Percentiles rank a stretch among this genome's conserved stretches.
These are phyloP conservation scores for Russula ochroleuca DNA, from an alignment of 768 basidiomycete species.

Conservation along the genomic window DNA sequence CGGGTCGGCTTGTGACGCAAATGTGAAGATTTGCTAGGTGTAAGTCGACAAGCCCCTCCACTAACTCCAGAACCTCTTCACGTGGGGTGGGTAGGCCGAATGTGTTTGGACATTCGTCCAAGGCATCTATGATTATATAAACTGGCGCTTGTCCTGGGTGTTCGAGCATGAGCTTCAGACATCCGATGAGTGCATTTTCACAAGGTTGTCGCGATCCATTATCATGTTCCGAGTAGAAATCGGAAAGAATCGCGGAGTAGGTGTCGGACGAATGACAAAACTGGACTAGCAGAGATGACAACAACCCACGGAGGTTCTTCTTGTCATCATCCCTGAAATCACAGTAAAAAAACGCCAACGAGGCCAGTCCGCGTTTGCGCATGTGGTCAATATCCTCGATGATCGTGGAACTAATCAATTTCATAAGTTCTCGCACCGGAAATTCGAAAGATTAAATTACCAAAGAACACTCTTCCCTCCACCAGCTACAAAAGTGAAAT, in stretches of 20 bases:
- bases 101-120: conserved; percentile 6
- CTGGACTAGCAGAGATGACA: not conserved
- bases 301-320: not conserved
- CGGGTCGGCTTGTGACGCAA: conserved; percentile 5
- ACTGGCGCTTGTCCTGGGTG: not conserved
- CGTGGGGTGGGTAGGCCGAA: not conserved
- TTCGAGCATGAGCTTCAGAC: not conserved
- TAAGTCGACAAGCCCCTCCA: not conserved
- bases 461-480: not conserved
- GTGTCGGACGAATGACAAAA: not conserved
- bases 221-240: not conserved
- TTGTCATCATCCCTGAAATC: not conserved
- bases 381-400: too few relatives aligned
- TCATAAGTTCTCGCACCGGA: too few relatives aligned
- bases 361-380: too few relatives aligned
- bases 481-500: conserved; percentile 1
- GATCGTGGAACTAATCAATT: too few relatives aligned
- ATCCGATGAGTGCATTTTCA: not conserved
- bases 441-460: too few relatives aligned
- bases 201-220: not conserved
- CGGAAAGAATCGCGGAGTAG: not conserved
- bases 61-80: not conserved
- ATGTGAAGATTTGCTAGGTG: not conserved
- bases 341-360: too few relatives aligned
- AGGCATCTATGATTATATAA: not conserved